These are phyloP conservation scores for Suillus occidentalis DNA, from an alignment of 768 basidiomycete genomes.

Conservation along the genomic window DNA sequence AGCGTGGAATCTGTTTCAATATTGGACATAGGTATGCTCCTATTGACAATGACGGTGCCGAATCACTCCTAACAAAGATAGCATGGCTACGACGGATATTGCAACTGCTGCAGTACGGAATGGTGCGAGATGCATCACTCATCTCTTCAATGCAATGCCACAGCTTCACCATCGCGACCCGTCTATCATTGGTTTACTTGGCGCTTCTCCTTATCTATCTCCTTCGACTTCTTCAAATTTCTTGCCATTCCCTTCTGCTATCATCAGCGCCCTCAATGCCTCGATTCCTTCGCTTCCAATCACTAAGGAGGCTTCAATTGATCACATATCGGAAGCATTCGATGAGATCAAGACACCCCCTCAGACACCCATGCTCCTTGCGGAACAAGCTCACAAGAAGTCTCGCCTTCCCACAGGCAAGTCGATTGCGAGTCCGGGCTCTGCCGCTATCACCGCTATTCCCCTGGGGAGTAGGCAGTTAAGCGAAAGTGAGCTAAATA, in stretches of 20 bases:
- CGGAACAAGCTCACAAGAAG: conserved; percentile 10
- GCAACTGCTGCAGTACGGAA: conserved; percentile 68
- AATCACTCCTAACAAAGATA: conserved; percentile 25
- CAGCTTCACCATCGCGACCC: conserved; percentile 89
- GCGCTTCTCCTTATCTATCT: conserved; percentile 66
- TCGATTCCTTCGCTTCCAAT: conserved; percentile 9
- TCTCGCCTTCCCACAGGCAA: conserved; percentile 3
- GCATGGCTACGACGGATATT: conserved; percentile 71
- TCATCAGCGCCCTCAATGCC: conserved; percentile 15
- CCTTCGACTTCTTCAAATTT: conserved; percentile 37
- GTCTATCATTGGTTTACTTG: conserved; percentile 85
- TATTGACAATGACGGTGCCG: neutral
- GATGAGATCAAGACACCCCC: conserved; percentile 60
- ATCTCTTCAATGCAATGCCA: conserved; percentile 93
- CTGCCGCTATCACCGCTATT: conserved; percentile 11
- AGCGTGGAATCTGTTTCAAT: conserved; percentile 74
- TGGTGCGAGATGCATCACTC: conserved; percentile 86
- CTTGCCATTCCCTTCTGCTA: conserved; percentile 21
- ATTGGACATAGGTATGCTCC: conserved; percentile 78
- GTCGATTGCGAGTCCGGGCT: conserved; percentile 1
- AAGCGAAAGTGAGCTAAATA: conserved; percentile 43
- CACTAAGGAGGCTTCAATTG: conserved; percentile 16
- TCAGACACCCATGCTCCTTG: conserved; percentile 41
- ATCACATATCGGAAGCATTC: conserved; percentile 58
- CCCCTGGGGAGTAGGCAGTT: conserved; percentile 25